A percentile compares a stretch with the other conserved stretches of the same genome.
Evolutionary conservation across 2,329 filamentous ascomycete genomes (phyloP).

Genomic region (Pseudogymnoascus sp.): DNA sequence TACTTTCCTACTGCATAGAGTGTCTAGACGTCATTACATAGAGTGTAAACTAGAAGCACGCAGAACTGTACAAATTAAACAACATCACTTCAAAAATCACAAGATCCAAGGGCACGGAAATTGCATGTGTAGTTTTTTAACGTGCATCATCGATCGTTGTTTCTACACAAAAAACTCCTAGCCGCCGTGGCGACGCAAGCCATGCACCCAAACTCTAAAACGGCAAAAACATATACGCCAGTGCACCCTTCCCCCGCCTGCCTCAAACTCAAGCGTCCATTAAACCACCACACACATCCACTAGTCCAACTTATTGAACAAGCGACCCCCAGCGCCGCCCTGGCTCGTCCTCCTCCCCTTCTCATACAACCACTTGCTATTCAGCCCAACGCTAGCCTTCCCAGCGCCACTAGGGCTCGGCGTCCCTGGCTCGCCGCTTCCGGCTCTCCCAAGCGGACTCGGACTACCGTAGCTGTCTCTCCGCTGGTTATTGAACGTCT

Average conservation of each 20-base stretch:
- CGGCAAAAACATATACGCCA: background rate
- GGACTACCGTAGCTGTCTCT: slow-evolving; percentile 57
- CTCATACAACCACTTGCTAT: slow-evolving; percentile 94
- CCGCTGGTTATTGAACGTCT: slow-evolving; percentile 46
- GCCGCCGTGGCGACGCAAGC: background rate
- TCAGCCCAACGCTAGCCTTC: slow-evolving; percentile 68
- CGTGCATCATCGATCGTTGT: background rate
- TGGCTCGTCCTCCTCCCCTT: slow-evolving; percentile 51
- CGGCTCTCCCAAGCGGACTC: slow-evolving; percentile 39
- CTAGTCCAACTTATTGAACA: slow-evolving; percentile 17
- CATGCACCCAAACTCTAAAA: slow-evolving; percentile 4
- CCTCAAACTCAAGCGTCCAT: background rate
- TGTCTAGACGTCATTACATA: slow-evolving; percentile 2
- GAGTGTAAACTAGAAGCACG: slow-evolving; percentile 4
- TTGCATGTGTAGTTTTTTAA: background rate
- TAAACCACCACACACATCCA: background rate
- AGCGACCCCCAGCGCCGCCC: slow-evolving; percentile 19
- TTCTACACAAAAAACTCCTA: slow-evolving; percentile 1
- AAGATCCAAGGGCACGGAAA: background rate
- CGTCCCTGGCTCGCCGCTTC: slow-evolving; percentile 49
- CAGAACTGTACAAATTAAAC: background rate
- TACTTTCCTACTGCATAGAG: background rate
- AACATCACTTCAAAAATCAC: background rate
- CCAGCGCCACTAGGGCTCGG: slow-evolving; percentile 62
- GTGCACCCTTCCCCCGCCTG: background rate